Percentiles rank a stretch among this genome's conserved stretches.
Conservation (phyloP, 192 early-diverging fungal species). For the Umbelopsis isabellina region DNA sequence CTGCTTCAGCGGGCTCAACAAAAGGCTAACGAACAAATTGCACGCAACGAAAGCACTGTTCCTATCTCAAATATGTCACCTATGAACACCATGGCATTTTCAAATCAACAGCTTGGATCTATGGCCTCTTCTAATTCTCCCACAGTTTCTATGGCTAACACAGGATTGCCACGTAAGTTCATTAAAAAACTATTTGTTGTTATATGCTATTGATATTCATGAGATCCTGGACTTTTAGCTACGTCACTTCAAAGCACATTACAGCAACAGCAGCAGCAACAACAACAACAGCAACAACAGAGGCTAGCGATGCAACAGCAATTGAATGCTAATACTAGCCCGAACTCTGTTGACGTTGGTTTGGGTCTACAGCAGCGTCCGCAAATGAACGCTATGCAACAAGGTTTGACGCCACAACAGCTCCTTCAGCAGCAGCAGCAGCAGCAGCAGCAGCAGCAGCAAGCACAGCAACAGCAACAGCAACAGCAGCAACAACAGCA, state of each 20-base stretch:
- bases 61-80: slow-evolving; percentile 9
- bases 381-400: slow-evolving; percentile 3
- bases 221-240: not conserved
- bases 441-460: slow-evolving; percentile 19
- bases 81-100: slow-evolving; percentile 16
- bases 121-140: slow-evolving; percentile 7
- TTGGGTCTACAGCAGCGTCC: slow-evolving; percentile 1
- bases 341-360: slow-evolving; percentile 13
- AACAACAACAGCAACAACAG: slow-evolving; percentile 14
- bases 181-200: not conserved
- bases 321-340: not conserved
- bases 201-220: not conserved
- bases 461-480: slow-evolving; percentile 19
- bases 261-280: slow-evolving; percentile 12
- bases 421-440: slow-evolving; percentile 5
- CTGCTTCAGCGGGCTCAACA: slow-evolving; percentile 3
- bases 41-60: not conserved
- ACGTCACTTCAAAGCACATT: slow-evolving; percentile 12
- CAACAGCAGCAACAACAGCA: slow-evolving; percentile 17
- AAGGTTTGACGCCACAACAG: slow-evolving; percentile 27
- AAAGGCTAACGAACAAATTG: slow-evolving; percentile 18
- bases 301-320: slow-evolving; percentile 18
- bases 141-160: slow-evolving; percentile 15
- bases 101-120: slow-evolving; percentile 13
- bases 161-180: slow-evolving; percentile 4